Conservation (phyloP, 495 filamentous ascomycete species). For the Thozetella sp. region DNA sequence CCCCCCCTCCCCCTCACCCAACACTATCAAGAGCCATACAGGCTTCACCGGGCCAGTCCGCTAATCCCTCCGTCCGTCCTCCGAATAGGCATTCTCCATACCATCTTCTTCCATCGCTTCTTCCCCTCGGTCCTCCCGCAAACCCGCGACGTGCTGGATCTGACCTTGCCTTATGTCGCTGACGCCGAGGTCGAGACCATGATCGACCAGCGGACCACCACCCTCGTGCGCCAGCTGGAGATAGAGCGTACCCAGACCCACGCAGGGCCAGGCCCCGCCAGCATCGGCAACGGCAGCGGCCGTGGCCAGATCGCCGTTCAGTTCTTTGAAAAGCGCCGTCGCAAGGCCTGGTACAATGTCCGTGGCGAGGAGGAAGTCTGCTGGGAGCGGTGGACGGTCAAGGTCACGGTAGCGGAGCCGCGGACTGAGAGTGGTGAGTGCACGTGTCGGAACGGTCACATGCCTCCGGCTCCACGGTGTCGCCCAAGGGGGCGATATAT, state of each 20-base stretch:
- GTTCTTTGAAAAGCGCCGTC: conserved; percentile 91
- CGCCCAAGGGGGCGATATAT: neutral
- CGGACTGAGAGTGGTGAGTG: conserved; percentile 82
- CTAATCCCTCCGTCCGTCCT: too few relatives aligned
- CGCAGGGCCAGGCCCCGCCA: conserved; percentile 8
- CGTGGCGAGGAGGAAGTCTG: conserved; percentile 86
- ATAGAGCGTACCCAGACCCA: conserved; percentile 39
- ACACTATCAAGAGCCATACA: conserved; percentile 7
- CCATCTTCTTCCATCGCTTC: conserved; percentile 98
- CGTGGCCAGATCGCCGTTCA: conserved; percentile 83
- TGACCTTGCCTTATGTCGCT: conserved; percentile 86
- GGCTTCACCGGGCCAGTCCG: neutral
- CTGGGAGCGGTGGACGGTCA: conserved; percentile 95
- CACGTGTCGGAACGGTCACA: too few relatives aligned
- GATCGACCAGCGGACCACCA: conserved; percentile 82
- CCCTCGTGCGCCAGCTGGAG: conserved; percentile 70
- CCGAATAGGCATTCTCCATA: conserved; percentile 80
- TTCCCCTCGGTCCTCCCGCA: conserved; percentile 85
- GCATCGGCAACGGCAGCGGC: conserved; percentile 48
- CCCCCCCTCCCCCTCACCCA: neutral
- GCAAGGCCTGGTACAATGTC: conserved; percentile 81
- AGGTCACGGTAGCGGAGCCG: conserved; percentile 87
- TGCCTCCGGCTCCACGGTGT: neutral
- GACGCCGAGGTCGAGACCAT: conserved; percentile 89
- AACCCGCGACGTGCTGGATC: conserved; percentile 86